Percentiles rank a stretch among this genome's conserved stretches.
Evolutionary conservation across 495 filamentous ascomycete species (phyloP).

Genomic region (Zalerion maritima): DNA sequence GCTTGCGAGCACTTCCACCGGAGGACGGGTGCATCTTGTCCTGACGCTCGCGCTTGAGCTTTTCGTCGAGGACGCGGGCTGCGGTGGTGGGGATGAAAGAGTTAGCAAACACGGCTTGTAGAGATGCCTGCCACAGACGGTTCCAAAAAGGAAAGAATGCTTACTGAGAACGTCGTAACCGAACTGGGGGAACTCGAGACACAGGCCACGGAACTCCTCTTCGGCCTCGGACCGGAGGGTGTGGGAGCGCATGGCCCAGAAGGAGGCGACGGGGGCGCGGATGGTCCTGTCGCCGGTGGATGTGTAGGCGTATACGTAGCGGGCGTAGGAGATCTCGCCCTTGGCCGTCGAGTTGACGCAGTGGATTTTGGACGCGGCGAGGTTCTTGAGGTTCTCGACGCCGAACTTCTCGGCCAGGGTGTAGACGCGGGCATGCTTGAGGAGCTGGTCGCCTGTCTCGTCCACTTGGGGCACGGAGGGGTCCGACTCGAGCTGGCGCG

Average conservation of each 20-base stretch:
- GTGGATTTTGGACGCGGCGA: slow-evolving; percentile 81
- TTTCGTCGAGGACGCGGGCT: slow-evolving; percentile 45
- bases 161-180: slow-evolving; percentile 74
- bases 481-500: slow-evolving; percentile 41
- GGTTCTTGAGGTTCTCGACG: slow-evolving; percentile 53
- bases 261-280: slow-evolving; percentile 70
- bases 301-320: slow-evolving; percentile 77
- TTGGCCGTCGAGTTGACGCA: slow-evolving; percentile 68
- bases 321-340: slow-evolving; percentile 79
- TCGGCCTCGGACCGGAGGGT: slow-evolving; percentile 71
- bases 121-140: background rate
- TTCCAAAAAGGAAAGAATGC: slow-evolving; percentile 9
- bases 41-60: slow-evolving; percentile 40
- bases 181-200: slow-evolving; percentile 81
- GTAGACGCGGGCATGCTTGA: slow-evolving; percentile 79
- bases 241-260: slow-evolving; percentile 76
- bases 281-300: slow-evolving; percentile 51
- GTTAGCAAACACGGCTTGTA: slow-evolving; percentile 9
- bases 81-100: no score
- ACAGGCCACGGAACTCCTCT: slow-evolving; percentile 63
- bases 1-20: slow-evolving; percentile 31
- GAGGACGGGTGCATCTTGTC: slow-evolving; percentile 34
- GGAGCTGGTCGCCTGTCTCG: slow-evolving; percentile 56
- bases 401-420: slow-evolving; percentile 72
- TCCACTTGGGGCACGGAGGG: slow-evolving; percentile 45